Evolutionary conservation across 2,329 filamentous ascomycete species (phyloP).

Genomic region (Alternaria postmessia): DNA sequence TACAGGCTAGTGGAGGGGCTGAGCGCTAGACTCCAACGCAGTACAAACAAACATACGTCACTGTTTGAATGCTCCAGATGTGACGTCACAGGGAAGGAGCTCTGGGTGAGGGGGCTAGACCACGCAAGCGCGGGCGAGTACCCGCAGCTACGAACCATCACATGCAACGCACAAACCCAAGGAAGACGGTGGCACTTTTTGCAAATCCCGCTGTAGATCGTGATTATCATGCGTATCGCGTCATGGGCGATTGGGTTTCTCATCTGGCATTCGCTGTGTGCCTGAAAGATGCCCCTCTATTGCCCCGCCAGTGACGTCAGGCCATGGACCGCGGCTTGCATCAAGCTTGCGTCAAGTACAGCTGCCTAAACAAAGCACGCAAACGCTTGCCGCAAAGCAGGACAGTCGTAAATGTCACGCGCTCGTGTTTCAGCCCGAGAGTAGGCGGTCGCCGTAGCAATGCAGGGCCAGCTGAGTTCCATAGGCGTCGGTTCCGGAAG

Average conservation of each 20-base stretch:
- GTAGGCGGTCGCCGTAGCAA: constrained; percentile 3
- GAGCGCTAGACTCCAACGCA: constrained; percentile 2
- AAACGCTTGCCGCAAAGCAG: constrained; percentile 14
- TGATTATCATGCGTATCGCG: constrained; percentile 22
- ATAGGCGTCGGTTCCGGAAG: constrained; percentile 6
- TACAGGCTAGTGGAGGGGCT: constrained; percentile 8
- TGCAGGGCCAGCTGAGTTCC: constrained; percentile 2
- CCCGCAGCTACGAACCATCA: constrained; percentile 7
- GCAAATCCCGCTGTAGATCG: constrained; percentile 24
- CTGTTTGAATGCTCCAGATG: neutral
- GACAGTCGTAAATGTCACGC: constrained; percentile 16
- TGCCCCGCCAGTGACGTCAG: constrained; percentile 17
- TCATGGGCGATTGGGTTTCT: constrained; percentile 10
- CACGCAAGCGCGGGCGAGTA: constrained; percentile 3
- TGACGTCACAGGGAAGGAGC: constrained; percentile 10
- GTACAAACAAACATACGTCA: constrained; percentile 14
- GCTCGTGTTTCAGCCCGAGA: constrained; percentile 11
- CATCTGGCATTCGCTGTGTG: constrained; percentile 16
- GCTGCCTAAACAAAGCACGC: constrained; percentile 15
- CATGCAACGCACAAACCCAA: constrained; percentile 15
- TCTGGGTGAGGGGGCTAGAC: constrained; percentile 13
- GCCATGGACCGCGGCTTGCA: neutral
- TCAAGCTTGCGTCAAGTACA: neutral
- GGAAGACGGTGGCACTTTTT: constrained; percentile 13
- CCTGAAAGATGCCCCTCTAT: constrained; percentile 14